These are phyloP conservation scores for Cercophora sp. DNA, from an alignment of 495 filamentous ascomycete genomes.

Conservation along the genomic window DNA sequence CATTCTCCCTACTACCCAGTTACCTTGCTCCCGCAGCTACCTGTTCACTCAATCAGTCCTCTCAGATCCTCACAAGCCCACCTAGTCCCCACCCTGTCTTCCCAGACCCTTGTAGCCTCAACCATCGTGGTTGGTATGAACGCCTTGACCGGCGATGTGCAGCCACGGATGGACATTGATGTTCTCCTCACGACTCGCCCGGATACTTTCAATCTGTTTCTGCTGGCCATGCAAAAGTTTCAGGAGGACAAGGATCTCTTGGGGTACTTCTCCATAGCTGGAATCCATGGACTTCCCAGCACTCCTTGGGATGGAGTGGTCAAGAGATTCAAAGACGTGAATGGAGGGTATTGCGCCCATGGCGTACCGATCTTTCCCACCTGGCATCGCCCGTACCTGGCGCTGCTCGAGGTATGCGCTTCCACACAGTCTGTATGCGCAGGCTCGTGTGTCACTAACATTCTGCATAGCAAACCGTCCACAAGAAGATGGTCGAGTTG, in stretches of 20 bases:
- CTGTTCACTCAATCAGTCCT: too few relatives aligned
- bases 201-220: constrained; percentile 8
- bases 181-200: background rate
- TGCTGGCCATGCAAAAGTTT: background rate
- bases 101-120: too few relatives aligned
- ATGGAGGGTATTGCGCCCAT: constrained; percentile 53
- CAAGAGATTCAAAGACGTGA: background rate
- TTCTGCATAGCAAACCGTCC: constrained; percentile 20
- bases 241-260: background rate
- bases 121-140: constrained; percentile 7
- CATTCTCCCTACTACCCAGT: too few relatives aligned
- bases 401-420: constrained; percentile 39
- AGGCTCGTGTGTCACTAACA: too few relatives aligned
- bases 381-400: constrained; percentile 65
- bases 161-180: constrained; percentile 2
- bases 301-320: background rate
- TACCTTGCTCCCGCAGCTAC: too few relatives aligned
- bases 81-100: too few relatives aligned
- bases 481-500: constrained; percentile 42
- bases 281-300: background rate
- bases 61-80: too few relatives aligned
- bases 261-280: background rate
- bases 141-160: constrained; percentile 6
- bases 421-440: too few relatives aligned
- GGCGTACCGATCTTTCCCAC: constrained; percentile 57